Evolutionary conservation across 164 flowering plant species (phyloP).

Genomic region (Akebia trifoliata): DNA sequence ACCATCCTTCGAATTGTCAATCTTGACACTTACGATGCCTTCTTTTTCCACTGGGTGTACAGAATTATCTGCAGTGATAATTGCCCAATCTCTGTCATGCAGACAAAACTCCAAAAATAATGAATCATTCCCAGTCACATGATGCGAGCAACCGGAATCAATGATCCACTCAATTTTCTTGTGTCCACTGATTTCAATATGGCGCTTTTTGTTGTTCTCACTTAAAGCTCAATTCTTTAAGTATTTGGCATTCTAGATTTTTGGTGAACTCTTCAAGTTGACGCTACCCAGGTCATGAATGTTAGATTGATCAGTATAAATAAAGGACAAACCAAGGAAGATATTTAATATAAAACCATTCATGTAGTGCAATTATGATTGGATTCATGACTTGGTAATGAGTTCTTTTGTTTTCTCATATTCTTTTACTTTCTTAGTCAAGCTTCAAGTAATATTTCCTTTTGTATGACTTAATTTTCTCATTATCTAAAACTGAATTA

Average conservation of each 20-base stretch:
- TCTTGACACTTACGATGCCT: neutral
- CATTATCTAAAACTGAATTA: neutral
- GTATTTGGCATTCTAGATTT: too few species aligned
- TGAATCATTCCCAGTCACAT: neutral
- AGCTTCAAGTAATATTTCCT: conserved; percentile 11
- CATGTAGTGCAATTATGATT: too few species aligned
- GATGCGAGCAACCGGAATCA: neutral
- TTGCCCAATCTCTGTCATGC: neutral
- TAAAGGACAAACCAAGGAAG: too few species aligned
- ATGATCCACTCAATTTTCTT: neutral
- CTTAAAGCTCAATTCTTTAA: too few species aligned
- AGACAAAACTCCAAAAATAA: neutral
- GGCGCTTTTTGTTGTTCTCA: too few species aligned
- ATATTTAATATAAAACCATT: too few species aligned
- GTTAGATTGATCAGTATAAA: too few species aligned
- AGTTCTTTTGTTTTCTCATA: neutral
- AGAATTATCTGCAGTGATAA: neutral
- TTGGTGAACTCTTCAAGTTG: too few species aligned
- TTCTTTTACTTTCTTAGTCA: conserved; percentile 7
- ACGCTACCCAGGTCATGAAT: too few species aligned
- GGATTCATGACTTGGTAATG: too few species aligned
- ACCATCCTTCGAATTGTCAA: neutral
- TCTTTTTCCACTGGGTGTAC: neutral
- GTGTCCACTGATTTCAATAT: too few species aligned
- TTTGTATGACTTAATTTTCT: neutral